A percentile compares a stretch with the other conserved stretches of the same genome.
phyloP scores from a whole-genome alignment of 2,329 filamentous ascomycete species.

The Bisporella sp. region DNA sequence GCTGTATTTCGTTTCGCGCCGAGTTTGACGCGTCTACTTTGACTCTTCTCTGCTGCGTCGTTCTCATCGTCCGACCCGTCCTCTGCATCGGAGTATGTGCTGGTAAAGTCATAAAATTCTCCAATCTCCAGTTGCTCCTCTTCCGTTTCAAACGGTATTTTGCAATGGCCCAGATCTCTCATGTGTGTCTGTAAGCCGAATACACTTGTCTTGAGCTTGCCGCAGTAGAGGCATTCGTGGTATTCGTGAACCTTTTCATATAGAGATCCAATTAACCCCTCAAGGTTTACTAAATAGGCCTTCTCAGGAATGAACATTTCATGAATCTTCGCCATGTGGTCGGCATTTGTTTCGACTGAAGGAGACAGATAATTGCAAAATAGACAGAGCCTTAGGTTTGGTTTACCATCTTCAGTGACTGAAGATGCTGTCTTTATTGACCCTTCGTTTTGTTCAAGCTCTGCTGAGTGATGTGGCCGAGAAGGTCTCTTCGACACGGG shows the following conservation, averaged over 20 bases:
- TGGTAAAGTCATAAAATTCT: constrained; percentile 94
- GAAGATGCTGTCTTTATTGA: constrained; percentile 20
- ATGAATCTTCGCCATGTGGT: constrained; percentile 88
- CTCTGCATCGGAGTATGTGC: constrained; percentile 83
- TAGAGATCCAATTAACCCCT: constrained; percentile 73
- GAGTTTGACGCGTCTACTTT: constrained; percentile 59
- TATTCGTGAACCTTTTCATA: constrained; percentile 73
- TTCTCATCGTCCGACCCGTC: constrained; percentile 52
- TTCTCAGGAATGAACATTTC: constrained; percentile 95
- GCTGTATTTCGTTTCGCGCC: constrained; percentile 51
- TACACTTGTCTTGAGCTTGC: constrained; percentile 71
- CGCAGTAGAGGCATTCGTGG: constrained; percentile 82
- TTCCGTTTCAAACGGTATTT: constrained; percentile 85
- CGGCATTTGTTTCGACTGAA: constrained; percentile 65
- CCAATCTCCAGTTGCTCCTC: constrained; percentile 90
- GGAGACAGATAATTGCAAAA: constrained; percentile 90
- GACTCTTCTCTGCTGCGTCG: constrained; percentile 40
- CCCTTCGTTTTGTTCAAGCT: constrained; percentile 12
- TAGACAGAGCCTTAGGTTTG: constrained; percentile 51
- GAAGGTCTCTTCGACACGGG: constrained; percentile 16
- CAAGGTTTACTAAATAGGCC: constrained; percentile 72
- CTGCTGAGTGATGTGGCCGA: constrained; percentile 15
- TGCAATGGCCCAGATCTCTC: constrained; percentile 94
- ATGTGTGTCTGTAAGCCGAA: constrained; percentile 91
- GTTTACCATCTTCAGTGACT: constrained; percentile 37